Evolutionary conservation across 1,284 basidiomycete species (phyloP), one percentile per base, ranked within the genome.

Genomic region (Xerocomus minutiporus): DNA sequence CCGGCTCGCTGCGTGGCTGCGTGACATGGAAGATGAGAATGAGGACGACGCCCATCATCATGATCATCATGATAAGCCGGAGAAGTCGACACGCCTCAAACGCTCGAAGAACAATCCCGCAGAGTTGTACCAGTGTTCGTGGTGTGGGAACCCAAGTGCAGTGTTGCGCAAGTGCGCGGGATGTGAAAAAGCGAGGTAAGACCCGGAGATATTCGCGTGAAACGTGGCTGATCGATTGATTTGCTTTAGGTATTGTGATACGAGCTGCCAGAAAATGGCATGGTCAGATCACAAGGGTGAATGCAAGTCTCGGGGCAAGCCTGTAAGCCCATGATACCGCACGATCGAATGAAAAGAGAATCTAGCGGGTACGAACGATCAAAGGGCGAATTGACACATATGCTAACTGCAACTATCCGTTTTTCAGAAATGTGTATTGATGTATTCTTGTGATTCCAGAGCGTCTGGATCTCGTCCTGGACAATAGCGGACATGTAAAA

Each of bases 81-180:
- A 51, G 50, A 52, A 56, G 46, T 65, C 67, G 42, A 58, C 64
- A 13, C 70, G 71, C 34, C 63, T 68, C 5, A 71, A 63, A 55
- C 63, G 76, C 9, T 13, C 53, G 73, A 47, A 11, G 9, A 23
- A 69, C 32, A 66, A 75, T 50, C 63, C 69, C 20, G 71, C 78
- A n/a, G 66, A 59, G 44, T 60, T 82, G 15, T 80, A 80, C 61
- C 63, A 73, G 15, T 81, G 80, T 57, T 78, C 79, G n/a, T 77
- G 73, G 71, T 82, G 80, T 58, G 72, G 76, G 2, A 81, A 80
- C 54, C 79, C 79, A 3, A 80, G 78, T 39, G 80, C 78, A 4
- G 71, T 69, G 6, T 59, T 81, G 48, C 72, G 72, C 53, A 79
- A 77, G 67, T 82, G 80, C 67, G 63, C 66, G 13, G 71, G 70